Evolutionary conservation across 2,329 filamentous ascomycete species (phyloP).

Genomic region (Tetracladium maxilliforme): DNA sequence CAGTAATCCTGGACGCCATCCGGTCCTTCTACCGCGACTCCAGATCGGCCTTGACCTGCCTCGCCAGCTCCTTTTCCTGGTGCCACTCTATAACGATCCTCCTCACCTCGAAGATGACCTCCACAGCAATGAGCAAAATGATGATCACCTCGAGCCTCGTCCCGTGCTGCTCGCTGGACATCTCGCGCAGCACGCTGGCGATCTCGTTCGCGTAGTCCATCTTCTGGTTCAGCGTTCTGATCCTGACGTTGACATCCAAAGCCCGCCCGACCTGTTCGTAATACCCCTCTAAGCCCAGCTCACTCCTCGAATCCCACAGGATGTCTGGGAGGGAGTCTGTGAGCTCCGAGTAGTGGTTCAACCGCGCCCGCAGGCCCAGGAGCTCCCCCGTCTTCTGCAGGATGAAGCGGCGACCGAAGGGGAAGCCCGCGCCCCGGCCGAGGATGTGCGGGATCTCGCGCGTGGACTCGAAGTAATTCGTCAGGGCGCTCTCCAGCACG

Average conservation of each 20-base stretch:
- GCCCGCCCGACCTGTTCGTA: constrained; percentile 88
- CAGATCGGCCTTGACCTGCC: too few species aligned
- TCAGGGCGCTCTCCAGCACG: constrained; percentile 72
- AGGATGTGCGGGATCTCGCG: constrained; percentile 68
- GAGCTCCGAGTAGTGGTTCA: constrained; percentile 94
- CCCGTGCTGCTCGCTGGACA: constrained; percentile 80
- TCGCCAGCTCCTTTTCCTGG: too few species aligned
- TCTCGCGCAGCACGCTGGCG: constrained; percentile 73
- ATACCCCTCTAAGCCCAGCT: constrained; percentile 82
- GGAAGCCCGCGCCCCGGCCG: constrained; percentile 46
- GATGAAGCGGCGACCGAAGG: constrained; percentile 63
- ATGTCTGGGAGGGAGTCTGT: constrained; percentile 91
- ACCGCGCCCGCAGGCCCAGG: constrained; percentile 72
- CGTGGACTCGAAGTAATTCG: constrained; percentile 76
- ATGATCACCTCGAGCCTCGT: constrained; percentile 89
- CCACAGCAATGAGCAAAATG: constrained; percentile 82
- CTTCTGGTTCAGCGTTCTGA: constrained; percentile 86
- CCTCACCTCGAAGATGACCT: constrained; percentile 77
- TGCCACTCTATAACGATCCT: too few species aligned
- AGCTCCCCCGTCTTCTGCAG: constrained; percentile 89
- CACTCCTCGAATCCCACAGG: constrained; percentile 87
- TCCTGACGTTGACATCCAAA: constrained; percentile 81
- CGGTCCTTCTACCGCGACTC: too few species aligned
- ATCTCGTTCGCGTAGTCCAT: constrained; percentile 98
- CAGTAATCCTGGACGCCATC: too few species aligned